phyloP scores from a whole-genome alignment of 805 yeast genomes.

The Tetrapisispora fleetii region DNA sequence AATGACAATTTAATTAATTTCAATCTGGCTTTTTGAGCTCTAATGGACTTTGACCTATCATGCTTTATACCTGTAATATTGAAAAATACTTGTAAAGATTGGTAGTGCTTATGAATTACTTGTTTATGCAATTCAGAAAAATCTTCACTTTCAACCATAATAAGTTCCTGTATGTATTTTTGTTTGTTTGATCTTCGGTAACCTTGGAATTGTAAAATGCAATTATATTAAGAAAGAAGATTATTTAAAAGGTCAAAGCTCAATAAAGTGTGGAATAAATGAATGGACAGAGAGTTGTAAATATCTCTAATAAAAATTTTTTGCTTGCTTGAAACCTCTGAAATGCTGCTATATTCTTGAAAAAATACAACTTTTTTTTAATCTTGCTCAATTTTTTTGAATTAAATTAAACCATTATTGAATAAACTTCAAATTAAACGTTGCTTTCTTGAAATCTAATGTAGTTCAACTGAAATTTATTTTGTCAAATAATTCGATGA shows the following conservation, averaged over 20 bases:
- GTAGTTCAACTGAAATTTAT: too few species aligned
- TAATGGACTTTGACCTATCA: constrained; percentile 29
- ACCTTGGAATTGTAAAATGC: too few species aligned
- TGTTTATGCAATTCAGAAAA: constrained; percentile 8
- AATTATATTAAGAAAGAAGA: too few species aligned
- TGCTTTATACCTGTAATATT: constrained; percentile 19
- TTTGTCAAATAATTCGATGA: not conserved
- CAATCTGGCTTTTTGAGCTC: constrained; percentile 77
- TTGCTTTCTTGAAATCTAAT: not conserved
- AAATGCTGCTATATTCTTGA: not conserved
- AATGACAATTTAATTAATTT: constrained; percentile 71
- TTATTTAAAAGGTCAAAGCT: too few species aligned
- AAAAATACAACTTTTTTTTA: too few species aligned
- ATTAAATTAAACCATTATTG: too few species aligned
- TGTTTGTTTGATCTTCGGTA: not conserved
- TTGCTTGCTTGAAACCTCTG: not conserved
- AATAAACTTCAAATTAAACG: too few species aligned
- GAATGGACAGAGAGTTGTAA: not conserved
- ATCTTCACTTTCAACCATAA: not conserved
- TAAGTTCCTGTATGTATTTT: not conserved
- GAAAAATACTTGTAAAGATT: constrained; percentile 22
- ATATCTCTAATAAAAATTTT: not conserved
- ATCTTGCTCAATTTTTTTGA: too few species aligned
- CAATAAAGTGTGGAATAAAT: not conserved
- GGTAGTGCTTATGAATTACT: constrained; percentile 18